Evolutionary conservation across 129 eudicot genomes (phyloP).

Genomic region (Saussurea involucrata): DNA sequence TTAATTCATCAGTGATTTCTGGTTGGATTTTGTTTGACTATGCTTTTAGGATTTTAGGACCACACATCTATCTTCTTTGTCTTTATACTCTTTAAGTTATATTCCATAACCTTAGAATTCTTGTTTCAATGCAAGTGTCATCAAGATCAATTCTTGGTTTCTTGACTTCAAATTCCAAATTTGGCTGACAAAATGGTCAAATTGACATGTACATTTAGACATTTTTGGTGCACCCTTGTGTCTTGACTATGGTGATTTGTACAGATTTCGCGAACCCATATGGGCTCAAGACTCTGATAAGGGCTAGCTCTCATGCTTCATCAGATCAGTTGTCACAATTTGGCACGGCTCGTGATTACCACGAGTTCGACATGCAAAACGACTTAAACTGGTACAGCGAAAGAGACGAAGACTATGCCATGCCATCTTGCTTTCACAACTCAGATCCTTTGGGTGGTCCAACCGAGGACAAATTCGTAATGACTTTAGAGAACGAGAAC

Average conservation of each 20-base stretch:
- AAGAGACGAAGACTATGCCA: conserved; percentile 67
- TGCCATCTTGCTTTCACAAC: conserved; percentile 51
- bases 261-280: conserved; percentile 91
- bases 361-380: conserved; percentile 91
- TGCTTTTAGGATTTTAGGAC: conserved; percentile 16
- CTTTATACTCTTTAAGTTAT: conserved; percentile 18
- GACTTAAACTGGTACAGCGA: conserved; percentile 76
- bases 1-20: conserved; percentile 8
- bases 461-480: conserved; percentile 83
- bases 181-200: not conserved
- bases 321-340: conserved; percentile 88
- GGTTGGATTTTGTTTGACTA: conserved; percentile 15
- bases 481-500: conserved; percentile 40
- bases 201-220: not conserved
- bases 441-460: conserved; percentile 54
- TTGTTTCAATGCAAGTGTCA: conserved; percentile 6
- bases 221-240: not conserved
- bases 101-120: conserved; percentile 20
- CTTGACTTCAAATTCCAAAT: conserved; percentile 3
- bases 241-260: not conserved
- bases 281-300: conserved; percentile 40
- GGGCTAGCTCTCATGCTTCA: conserved; percentile 69
- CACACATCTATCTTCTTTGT: conserved; percentile 16
- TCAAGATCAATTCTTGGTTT: conserved; percentile 6
- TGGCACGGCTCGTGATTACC: conserved; percentile 93